A percentile compares a stretch with the other conserved stretches of the same genome.
Evolutionary conservation across 2,329 filamentous ascomycete species (phyloP).

Genomic region (Paracorniculantispora psalliotae): DNA sequence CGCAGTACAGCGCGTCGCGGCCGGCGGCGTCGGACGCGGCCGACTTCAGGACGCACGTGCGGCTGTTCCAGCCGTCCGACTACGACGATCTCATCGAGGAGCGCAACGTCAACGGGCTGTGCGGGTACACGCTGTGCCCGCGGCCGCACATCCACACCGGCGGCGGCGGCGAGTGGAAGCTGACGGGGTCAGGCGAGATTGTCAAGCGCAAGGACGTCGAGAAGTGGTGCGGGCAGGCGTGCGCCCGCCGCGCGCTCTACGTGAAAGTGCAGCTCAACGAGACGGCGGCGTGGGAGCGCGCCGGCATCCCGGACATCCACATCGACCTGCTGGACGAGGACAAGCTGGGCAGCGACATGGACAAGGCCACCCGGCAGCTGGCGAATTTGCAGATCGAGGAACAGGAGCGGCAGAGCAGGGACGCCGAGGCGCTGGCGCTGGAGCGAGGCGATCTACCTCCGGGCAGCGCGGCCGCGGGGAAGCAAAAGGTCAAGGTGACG

Average conservation of each 20-base stretch:
- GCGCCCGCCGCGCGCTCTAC: constrained; percentile 75
- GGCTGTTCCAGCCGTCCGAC: constrained; percentile 77
- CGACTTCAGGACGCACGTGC: constrained; percentile 61
- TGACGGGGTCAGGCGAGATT: constrained; percentile 56
- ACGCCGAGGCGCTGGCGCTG: constrained; percentile 42
- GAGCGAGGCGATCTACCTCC: constrained; percentile 40
- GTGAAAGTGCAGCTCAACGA: constrained; percentile 84
- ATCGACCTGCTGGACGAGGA: constrained; percentile 67
- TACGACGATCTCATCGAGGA: constrained; percentile 87
- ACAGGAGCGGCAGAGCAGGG: constrained; percentile 34
- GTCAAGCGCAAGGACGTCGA: constrained; percentile 68
- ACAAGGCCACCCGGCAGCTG: constrained; percentile 32
- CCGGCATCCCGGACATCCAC: constrained; percentile 48
- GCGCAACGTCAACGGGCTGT: constrained; percentile 75
- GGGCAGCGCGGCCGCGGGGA: constrained; percentile 6
- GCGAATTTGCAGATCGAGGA: constrained; percentile 41
- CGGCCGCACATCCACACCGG: constrained; percentile 54
- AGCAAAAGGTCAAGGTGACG: constrained; percentile 40
- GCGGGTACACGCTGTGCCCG: constrained; percentile 79
- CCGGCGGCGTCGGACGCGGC: constrained; percentile 54
- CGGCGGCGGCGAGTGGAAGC: constrained; percentile 60
- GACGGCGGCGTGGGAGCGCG: constrained; percentile 78
- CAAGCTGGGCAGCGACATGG: constrained; percentile 37
- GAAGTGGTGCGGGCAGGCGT: constrained; percentile 80
- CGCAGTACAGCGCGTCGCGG: constrained; percentile 38